Evolutionary conservation across 129 eudicot species (phyloP), one percentile per base, ranked within the genome.

Genomic region (Centella asiatica): DNA sequence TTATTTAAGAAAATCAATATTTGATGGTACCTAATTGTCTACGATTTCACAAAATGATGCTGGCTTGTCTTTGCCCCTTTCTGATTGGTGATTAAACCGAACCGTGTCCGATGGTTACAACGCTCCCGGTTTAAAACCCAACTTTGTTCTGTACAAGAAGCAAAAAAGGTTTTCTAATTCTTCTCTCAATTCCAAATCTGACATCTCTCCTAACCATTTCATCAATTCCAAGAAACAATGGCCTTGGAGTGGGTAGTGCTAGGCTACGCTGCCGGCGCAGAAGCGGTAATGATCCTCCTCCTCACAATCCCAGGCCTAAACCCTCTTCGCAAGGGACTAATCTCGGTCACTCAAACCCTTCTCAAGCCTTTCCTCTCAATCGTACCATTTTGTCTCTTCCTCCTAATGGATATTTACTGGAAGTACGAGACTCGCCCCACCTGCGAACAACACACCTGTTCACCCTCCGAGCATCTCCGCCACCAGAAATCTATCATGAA

Each of bases 401-500:
- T 89, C 23, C 52, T 89, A 0, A 61, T 74, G 77, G 95, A 89
- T 61, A 89, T 89, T 32, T 89, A 89, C 77, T 89, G 95, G 95
- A 89, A 89, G 73, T 89, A 89, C 78, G 97, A 89, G 78, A 85
- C 76, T 19, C 81, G 85, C 4, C 90, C 97, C 44, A 69, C 57
- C 33, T 89, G 97, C 50, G 84, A 78, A 13, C 3, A 74, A 28
- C 74, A 76, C 0, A 57, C 77, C 34, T 89, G 97, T 34, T 77
- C 90, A 4, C 90, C 95, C 0, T 72, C 90, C 24, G 97, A 89
- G 45, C 85, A 82, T 51, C 82, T 89, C 24, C 90, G 90, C 37
- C 97, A 89, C 69, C 88, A 89, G 90, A 89, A 89, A 28, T 85
- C 95, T 15, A 76, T 89, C 72, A 82, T 89, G 75, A 89, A 89